These are phyloP conservation scores for Xylariaceae sp. DNA, from an alignment of 2,329 filamentous ascomycete species.

Conservation along the genomic window DNA sequence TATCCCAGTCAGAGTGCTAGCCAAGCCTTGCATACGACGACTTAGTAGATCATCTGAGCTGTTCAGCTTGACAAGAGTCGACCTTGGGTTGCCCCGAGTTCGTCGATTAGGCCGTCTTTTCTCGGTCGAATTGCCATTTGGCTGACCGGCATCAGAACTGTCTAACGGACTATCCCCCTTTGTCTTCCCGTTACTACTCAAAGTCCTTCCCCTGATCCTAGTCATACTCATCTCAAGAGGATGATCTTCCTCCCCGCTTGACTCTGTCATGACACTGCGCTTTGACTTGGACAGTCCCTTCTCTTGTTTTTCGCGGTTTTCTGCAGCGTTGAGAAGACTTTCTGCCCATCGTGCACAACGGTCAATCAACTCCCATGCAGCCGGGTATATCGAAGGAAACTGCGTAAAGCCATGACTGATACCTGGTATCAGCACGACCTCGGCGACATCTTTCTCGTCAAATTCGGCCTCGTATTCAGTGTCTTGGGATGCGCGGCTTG, in stretches of 20 bases:
- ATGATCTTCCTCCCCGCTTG: slow-evolving; percentile 70
- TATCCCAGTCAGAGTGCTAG: slow-evolving; percentile 47
- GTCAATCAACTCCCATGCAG: slow-evolving; percentile 83
- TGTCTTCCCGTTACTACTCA: slow-evolving; percentile 22
- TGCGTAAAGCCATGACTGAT: slow-evolving; percentile 93
- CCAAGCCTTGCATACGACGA: slow-evolving; percentile 54
- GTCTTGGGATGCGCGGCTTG: slow-evolving; percentile 44
- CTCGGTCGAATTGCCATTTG: slow-evolving; percentile 19
- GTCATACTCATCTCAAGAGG: slow-evolving; percentile 76
- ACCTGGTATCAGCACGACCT: slow-evolving; percentile 80
- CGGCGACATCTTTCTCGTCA: slow-evolving; percentile 68
- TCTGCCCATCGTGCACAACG: slow-evolving; percentile 76
- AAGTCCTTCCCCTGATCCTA: slow-evolving; percentile 31
- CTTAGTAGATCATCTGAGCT: slow-evolving; percentile 55
- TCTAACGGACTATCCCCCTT: slow-evolving; percentile 2
- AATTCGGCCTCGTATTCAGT: slow-evolving; percentile 51
- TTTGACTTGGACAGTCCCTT: slow-evolving; percentile 27
- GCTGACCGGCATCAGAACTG: slow-evolving; percentile 1
- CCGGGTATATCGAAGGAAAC: slow-evolving; percentile 81
- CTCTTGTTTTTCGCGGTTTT: slow-evolving; percentile 35
- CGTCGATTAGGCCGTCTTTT: slow-evolving; percentile 25
- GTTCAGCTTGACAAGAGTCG: slow-evolving; percentile 48
- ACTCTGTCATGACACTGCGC: slow-evolving; percentile 52
- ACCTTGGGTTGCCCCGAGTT: slow-evolving; percentile 32
- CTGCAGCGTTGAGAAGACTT: slow-evolving; percentile 60